phyloP scores from a whole-genome alignment of 129 eudicot species.

The Arctium minus region DNA sequence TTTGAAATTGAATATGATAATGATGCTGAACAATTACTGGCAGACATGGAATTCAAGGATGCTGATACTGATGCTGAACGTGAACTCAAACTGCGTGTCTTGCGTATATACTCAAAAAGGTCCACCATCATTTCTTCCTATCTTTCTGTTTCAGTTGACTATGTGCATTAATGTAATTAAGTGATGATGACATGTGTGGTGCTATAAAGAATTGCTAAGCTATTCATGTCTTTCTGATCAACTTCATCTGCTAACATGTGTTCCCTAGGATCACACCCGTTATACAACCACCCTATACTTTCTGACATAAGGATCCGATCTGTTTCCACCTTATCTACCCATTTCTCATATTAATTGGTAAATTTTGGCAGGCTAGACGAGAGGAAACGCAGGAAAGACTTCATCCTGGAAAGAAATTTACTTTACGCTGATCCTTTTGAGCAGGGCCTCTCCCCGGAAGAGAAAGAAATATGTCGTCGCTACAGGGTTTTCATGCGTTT shows the following conservation, averaged over 20 bases:
- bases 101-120: slow-evolving; percentile 81
- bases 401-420: slow-evolving; percentile 77
- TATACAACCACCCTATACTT: too few relatives aligned
- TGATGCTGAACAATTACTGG: slow-evolving; percentile 94
- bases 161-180: background rate
- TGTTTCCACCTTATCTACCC: background rate
- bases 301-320: background rate
- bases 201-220: background rate
- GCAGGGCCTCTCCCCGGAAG: slow-evolving; percentile 72
- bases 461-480: slow-evolving; percentile 71
- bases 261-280: background rate
- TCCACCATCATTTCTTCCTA: slow-evolving; percentile 6
- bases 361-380: slow-evolving; percentile 77
- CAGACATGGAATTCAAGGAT: slow-evolving; percentile 98
- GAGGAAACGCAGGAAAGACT: slow-evolving; percentile 90
- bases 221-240: background rate
- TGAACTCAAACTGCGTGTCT: slow-evolving; percentile 77
- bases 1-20: slow-evolving; percentile 95
- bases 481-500: slow-evolving; percentile 90
- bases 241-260: background rate
- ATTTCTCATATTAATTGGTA: slow-evolving; percentile 11
- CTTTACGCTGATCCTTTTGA: slow-evolving; percentile 75
- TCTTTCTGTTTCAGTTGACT: background rate
- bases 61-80: slow-evolving; percentile 78
- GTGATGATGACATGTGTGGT: background rate